Conservation (phyloP, 495 filamentous ascomycete genomes). For the Talaromyces wortmannii region DNA sequence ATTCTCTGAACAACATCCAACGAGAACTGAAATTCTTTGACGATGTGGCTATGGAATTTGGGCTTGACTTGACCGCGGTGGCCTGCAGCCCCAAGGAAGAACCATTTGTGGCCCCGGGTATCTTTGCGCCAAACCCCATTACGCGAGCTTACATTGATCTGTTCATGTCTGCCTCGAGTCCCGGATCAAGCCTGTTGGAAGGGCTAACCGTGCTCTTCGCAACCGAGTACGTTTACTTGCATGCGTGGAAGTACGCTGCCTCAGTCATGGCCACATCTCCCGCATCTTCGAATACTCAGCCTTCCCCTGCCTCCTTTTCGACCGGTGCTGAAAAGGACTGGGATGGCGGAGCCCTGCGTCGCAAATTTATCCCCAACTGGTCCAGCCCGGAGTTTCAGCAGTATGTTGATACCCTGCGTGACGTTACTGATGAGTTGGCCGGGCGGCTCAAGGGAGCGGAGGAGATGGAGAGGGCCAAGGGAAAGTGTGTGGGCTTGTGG, state of each 20-base stretch:
- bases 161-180: constrained; percentile 42
- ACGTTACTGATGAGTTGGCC: constrained; percentile 37
- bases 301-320: not conserved
- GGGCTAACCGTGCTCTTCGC: constrained; percentile 68
- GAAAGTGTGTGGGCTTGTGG: constrained; percentile 37
- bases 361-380: constrained; percentile 63
- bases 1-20: constrained; percentile 57
- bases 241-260: constrained; percentile 52
- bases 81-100: constrained; percentile 11
- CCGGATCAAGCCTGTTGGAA: constrained; percentile 46
- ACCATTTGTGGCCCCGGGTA: constrained; percentile 3
- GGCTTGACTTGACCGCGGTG: constrained; percentile 43
- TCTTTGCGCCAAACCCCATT: constrained; percentile 29
- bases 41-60: constrained; percentile 53
- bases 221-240: constrained; percentile 59
- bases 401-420: constrained; percentile 43
- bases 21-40: constrained; percentile 66
- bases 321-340: constrained; percentile 4
- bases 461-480: constrained; percentile 21
- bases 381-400: constrained; percentile 48
- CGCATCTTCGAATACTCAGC: not conserved
- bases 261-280: constrained; percentile 14
- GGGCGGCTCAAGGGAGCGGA: constrained; percentile 29
- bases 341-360: constrained; percentile 56
- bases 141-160: constrained; percentile 48